phyloP scores from a whole-genome alignment of 176 grass and related monocot genomes.

The Juncus inflexus region DNA sequence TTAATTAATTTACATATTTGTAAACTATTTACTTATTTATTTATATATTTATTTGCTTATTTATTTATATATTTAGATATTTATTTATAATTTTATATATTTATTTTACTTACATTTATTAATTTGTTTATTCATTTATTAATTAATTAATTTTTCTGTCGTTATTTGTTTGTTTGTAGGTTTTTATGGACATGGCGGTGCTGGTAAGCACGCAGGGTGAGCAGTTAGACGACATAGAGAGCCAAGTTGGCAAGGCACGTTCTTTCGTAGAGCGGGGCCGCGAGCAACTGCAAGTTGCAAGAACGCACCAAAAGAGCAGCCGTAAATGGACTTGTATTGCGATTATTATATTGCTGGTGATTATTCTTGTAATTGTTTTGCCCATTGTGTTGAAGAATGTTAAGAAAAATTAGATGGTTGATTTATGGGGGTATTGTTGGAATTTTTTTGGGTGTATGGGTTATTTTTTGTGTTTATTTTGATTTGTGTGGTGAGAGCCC shows the following conservation, averaged over 20 bases:
- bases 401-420: constrained; percentile 10
- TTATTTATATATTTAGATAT: too few relatives aligned
- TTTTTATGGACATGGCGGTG: constrained; percentile 96
- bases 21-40: too few relatives aligned
- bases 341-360: constrained; percentile 47
- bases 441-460: too few relatives aligned
- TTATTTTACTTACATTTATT: too few relatives aligned
- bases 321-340: constrained; percentile 67
- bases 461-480: too few relatives aligned
- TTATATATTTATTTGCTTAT: too few relatives aligned
- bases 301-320: constrained; percentile 59
- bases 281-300: constrained; percentile 67
- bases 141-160: too few relatives aligned
- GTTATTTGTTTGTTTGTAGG: constrained; percentile 7
- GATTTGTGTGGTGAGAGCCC: too few relatives aligned
- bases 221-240: constrained; percentile 89
- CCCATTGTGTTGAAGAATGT: constrained; percentile 43
- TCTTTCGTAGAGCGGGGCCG: constrained; percentile 61
- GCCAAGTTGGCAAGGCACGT: constrained; percentile 50
- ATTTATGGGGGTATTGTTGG: too few relatives aligned
- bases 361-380: constrained; percentile 52
- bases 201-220: constrained; percentile 78
- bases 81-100: too few relatives aligned
- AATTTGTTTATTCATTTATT: too few relatives aligned
- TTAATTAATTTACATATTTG: too few relatives aligned